Evolutionary conservation across 1,284 basidiomycete species (phyloP), one percentile per base, ranked within the genome.

Genomic region (Tilletia indica): DNA sequence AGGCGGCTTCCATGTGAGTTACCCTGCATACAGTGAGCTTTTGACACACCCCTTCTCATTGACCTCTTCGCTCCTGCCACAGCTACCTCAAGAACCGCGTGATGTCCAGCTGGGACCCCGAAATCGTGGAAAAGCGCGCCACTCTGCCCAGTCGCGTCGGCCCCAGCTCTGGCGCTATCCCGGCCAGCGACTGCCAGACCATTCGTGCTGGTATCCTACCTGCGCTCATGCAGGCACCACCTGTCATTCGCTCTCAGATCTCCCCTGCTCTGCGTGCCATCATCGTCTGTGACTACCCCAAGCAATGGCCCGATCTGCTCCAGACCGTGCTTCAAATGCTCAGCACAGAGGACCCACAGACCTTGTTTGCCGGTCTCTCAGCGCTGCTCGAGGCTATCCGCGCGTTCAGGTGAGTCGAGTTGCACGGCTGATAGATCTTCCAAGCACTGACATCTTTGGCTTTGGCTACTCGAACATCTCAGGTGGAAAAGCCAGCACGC

Each of bases 31-130:
- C 58, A 31, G 11, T 36, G 2, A 6, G 61, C 61, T 11, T 38
- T 19, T 42, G 21, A 42, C 16, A 12, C 12, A 48, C 51, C 19
- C 4, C 51, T 54, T 16, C 58, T n/a, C 3, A 25, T 39, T 31
- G 4, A 1, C 21, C 9, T 48, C 0, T n/a, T 25, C 2, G 12
- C n/a, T 11, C 31, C 66, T 47, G 25, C 19, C 16, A 47, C 73
- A 76, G 73, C 72, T 82, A 83, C 74, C 72, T 80, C 38, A 84
- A 84, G 75, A 84, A 84, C 72, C 80, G 82, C 64, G 75, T 83
- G 11, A 70, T 77, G 11, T 68, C 75, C 3, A 73, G 76, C 25
- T 84, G 82, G 82, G 82, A 82, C 63, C 34, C 71, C 63, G 63
- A 69, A 21, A 5, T 64, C 14, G 34, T 16, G 36, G 34, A 34